A percentile compares a stretch with the other conserved stretches of the same genome.
phyloP scores from a whole-genome alignment of 352 stramenopile species.

The Plasmopara halstedii region DNA sequence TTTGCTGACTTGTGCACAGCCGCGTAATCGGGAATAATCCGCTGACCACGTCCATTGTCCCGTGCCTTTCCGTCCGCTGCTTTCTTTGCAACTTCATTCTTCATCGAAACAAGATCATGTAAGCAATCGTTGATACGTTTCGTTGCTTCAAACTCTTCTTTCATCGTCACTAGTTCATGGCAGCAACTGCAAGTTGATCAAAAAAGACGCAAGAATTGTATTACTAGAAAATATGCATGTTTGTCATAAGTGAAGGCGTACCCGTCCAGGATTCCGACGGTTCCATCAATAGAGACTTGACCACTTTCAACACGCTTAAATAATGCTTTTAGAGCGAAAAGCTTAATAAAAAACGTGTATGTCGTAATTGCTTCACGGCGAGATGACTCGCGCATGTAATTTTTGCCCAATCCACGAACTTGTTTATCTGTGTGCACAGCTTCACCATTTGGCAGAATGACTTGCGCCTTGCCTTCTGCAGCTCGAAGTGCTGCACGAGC shows the following conservation, averaged over 20 bases:
- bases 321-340: constrained; percentile 64
- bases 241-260: constrained; percentile 8
- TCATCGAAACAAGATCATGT: constrained; percentile 51
- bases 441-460: constrained; percentile 35
- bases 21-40: constrained; percentile 64
- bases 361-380: constrained; percentile 45
- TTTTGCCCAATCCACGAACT: constrained; percentile 67
- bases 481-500: constrained; percentile 29
- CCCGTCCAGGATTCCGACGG: constrained; percentile 23
- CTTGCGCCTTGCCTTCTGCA: constrained; percentile 31
- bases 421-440: constrained; percentile 71
- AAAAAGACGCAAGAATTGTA: background rate
- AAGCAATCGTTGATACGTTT: constrained; percentile 43
- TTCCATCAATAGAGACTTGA: constrained; percentile 19
- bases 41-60: constrained; percentile 60
- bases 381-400: constrained; percentile 74
- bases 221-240: background rate
- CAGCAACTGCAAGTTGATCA: constrained; percentile 9
- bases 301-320: constrained; percentile 29
- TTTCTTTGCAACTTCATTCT: constrained; percentile 39
- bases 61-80: constrained; percentile 57
- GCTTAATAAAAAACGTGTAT: constrained; percentile 81
- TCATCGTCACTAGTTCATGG: constrained; percentile 34
- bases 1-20: constrained; percentile 49
- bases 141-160: constrained; percentile 33